These are phyloP conservation scores for Straminergon stramineum DNA, from an alignment of 225 moss, liverwort and hornwort genomes.

Conservation along the genomic window DNA sequence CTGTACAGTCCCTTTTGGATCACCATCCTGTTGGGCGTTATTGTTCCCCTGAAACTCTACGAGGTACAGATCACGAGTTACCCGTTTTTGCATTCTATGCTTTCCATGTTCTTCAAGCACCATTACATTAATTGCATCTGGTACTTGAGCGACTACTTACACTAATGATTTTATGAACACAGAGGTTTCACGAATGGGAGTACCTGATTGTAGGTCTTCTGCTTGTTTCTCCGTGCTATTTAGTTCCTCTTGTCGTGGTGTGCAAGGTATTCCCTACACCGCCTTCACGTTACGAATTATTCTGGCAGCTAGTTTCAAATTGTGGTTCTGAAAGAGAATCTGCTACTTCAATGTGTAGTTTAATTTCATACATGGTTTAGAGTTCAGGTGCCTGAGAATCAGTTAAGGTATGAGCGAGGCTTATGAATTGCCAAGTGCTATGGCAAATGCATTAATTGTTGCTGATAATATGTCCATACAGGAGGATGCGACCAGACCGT, in stretches of 20 bases:
- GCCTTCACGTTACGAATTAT: background rate
- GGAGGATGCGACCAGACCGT: constrained; percentile 63
- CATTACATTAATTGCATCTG: background rate
- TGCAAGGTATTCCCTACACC: constrained; percentile 30
- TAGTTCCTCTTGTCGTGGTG: constrained; percentile 60
- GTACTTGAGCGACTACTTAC: background rate
- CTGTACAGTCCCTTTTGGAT: constrained; percentile 95
- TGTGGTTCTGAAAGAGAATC: background rate
- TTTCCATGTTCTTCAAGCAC: background rate
- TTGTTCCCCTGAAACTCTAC: constrained; percentile 77
- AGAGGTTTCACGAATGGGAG: constrained; percentile 69
- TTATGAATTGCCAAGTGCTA: background rate
- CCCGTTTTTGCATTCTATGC: background rate
- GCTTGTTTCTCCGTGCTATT: constrained; percentile 64
- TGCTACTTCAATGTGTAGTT: background rate
- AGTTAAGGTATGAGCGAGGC: background rate
- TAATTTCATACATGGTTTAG: background rate
- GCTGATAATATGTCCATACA: constrained; percentile 12
- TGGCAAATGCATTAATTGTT: background rate
- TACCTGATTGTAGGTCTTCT: constrained; percentile 69
- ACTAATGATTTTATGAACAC: background rate
- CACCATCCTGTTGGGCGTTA: constrained; percentile 56
- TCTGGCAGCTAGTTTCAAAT: no score
- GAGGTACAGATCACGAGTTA: constrained; percentile 38
- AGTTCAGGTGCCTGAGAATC: background rate